Conservation (phyloP, 164 flowering plant genomes). For the Annona squamosa region DNA sequence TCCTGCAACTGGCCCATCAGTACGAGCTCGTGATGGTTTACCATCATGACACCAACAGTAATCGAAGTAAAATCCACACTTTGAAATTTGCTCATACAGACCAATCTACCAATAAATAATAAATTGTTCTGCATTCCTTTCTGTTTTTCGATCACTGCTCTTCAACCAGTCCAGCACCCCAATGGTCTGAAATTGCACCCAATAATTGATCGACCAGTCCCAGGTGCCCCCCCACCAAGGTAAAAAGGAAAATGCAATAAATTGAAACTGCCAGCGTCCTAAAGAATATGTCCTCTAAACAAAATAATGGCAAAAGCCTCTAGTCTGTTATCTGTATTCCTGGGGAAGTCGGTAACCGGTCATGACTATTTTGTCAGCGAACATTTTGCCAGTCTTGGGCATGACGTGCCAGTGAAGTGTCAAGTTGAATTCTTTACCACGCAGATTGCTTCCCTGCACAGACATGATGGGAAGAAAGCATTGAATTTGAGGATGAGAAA, state of each 20-base stretch:
- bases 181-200: not conserved
- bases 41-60: too few species aligned
- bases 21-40: too few species aligned
- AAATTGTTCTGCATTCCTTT: not conserved
- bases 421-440: slow-evolving; percentile 70
- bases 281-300: not conserved
- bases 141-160: not conserved
- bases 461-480: not conserved
- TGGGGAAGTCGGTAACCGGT: slow-evolving; percentile 66
- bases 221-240: too few species aligned
- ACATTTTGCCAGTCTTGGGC: slow-evolving; percentile 98
- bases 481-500: not conserved
- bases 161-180: not conserved
- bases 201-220: too few species aligned
- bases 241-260: too few species aligned
- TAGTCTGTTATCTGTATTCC: slow-evolving; percentile 46
- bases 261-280: too few species aligned
- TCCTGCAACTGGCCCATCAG: too few species aligned
- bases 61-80: not conserved
- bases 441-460: slow-evolving; percentile 69
- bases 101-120: not conserved
- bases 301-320: not conserved
- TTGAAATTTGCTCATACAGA: not conserved
- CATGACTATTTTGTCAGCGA: slow-evolving; percentile 71
- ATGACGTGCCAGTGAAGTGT: slow-evolving; percentile 93